Percentiles rank a stretch among this genome's conserved stretches.
Conservation (phyloP, 805 yeast species). For the Candida sanyiensis region DNA sequence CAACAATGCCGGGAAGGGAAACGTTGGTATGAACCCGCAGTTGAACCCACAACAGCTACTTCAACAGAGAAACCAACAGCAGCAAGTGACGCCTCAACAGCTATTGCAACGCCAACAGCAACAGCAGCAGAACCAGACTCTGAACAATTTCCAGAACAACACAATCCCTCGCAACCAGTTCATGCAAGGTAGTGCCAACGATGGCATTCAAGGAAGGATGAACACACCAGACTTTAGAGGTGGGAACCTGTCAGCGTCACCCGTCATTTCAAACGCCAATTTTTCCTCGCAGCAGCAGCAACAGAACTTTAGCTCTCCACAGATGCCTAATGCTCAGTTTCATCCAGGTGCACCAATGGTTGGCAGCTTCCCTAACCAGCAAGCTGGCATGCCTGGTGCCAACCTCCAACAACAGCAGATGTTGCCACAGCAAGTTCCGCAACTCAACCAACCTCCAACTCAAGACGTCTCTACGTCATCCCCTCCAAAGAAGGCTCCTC, state of each 20-base stretch:
- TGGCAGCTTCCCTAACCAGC: conserved; percentile 7
- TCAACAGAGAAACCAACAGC: conserved; percentile 27
- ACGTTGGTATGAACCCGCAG: conserved; percentile 14
- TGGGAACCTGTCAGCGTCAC: no score
- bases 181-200: neutral
- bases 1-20: neutral
- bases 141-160: conserved; percentile 4
- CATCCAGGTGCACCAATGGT: conserved; percentile 1
- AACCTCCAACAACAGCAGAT: conserved; percentile 3
- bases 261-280: no score
- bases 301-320: conserved; percentile 14
- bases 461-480: neutral
- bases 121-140: conserved; percentile 9
- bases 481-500: conserved; percentile 11
- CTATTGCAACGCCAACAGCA: conserved; percentile 26
- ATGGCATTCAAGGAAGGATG: conserved; percentile 5
- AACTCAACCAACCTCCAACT: conserved; percentile 4
- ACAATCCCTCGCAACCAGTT: conserved; percentile 9
- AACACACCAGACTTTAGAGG: conserved; percentile 12
- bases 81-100: conserved; percentile 24
- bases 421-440: conserved; percentile 7
- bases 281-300: neutral
- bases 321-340: conserved; percentile 8
- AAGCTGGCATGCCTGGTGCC: conserved; percentile 2
- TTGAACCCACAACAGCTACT: conserved; percentile 26